Base-by-base conservation (phyloP, 1,284 basidiomycete genomes). In the Salmacisia buchloeana region DNA sequence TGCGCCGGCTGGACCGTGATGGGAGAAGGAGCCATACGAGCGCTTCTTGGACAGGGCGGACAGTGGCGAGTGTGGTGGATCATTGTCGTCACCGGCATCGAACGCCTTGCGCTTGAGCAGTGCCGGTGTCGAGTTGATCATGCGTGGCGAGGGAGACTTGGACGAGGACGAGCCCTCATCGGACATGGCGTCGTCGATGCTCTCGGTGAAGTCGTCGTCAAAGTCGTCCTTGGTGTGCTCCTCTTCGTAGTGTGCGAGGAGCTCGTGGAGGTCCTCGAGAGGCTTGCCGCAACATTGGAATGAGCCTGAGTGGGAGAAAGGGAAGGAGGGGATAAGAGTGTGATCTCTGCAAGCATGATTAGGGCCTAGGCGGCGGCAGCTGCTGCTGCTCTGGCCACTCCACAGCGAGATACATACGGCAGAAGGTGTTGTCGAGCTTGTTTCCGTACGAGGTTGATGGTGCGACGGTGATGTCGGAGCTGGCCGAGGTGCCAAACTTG, bases 241-340 rank as follows among this genome's bases (percentile, higher is more conserved):
- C 43, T 78, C 77, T 59, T 79, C 77, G 67, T 79, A 79, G 62
- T 79, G 77, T 57, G 78, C 76, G 9, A 79, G 69, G 6, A 79
- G 70, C 58, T 79, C 77, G 64, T 79, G 77, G 1, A 79, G 65
- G 56, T 79, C 76, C 33, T 73, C 76, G 43, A 79, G 70, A 33
- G 65, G 71, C 43, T 72, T 68, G 27, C 77, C 77, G 49, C 77
- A 79, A 61, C 77, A 79, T 54, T 54, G 49, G 49, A 54, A 54
- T 54, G 49, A 54, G 49, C 49, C 49, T 54, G 49, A n/a, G n/a
- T 33, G 3, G 49, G 18, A 3, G 49, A 29, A 33, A 18, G 29
- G 13, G 29, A 29, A 10, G 49, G 15, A 13, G 27, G 49, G 31
- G 27, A 31, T 2, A 54, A 25, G 23, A 52, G 43, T 49, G 4